Percentiles rank a stretch among this genome's conserved stretches.
phyloP scores from a whole-genome alignment of 2,329 filamentous ascomycete genomes.

The Torrubiellomyces zombiae region DNA sequence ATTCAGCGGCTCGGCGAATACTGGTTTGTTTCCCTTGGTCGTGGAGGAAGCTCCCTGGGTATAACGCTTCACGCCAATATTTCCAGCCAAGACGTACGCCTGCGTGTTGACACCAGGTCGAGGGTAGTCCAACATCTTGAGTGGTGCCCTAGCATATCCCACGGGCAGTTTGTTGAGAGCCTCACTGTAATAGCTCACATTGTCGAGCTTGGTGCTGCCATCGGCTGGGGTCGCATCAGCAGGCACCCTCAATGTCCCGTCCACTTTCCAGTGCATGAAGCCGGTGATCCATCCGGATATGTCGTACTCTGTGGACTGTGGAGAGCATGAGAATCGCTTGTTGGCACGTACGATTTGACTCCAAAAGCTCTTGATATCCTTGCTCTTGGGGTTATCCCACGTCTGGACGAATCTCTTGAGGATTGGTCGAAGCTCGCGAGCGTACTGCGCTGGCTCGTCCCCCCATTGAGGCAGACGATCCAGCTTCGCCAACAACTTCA shows the following conservation, averaged over 20 bases:
- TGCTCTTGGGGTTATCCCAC: slow-evolving; percentile 21
- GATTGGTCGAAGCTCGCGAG: slow-evolving; percentile 23
- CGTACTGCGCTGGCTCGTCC: slow-evolving; percentile 21
- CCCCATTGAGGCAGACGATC: slow-evolving; percentile 27
- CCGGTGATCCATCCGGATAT: slow-evolving; percentile 32
- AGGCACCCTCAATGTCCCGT: slow-evolving; percentile 13
- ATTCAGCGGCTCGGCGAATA: slow-evolving; percentile 17
- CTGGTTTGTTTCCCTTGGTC: slow-evolving; percentile 4
- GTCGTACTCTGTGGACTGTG: slow-evolving; percentile 15
- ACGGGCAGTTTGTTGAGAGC: slow-evolving; percentile 15
- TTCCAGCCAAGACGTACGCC: slow-evolving; percentile 21
- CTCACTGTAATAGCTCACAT: slow-evolving; percentile 12
- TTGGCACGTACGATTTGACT: slow-evolving; percentile 20
- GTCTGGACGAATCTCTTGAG: slow-evolving; percentile 24
- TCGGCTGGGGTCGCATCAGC: slow-evolving; percentile 4
- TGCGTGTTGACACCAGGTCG: slow-evolving; percentile 5
- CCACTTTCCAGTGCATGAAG: slow-evolving; percentile 26
- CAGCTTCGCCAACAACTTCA: slow-evolving; percentile 21
- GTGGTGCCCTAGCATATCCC: slow-evolving; percentile 22
- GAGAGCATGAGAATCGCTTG: slow-evolving; percentile 13
- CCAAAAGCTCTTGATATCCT: slow-evolving; percentile 24
- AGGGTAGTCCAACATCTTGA: slow-evolving; percentile 18
- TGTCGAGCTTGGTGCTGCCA: slow-evolving; percentile 10
- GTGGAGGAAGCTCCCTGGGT: slow-evolving; percentile 4
- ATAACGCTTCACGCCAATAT: slow-evolving; percentile 17